A percentile compares a stretch with the other conserved stretches of the same genome.
These are phyloP conservation scores for Cymbopogon flexuosus DNA, from an alignment of 202 grass and related monocot genomes.

Conservation along the genomic window DNA sequence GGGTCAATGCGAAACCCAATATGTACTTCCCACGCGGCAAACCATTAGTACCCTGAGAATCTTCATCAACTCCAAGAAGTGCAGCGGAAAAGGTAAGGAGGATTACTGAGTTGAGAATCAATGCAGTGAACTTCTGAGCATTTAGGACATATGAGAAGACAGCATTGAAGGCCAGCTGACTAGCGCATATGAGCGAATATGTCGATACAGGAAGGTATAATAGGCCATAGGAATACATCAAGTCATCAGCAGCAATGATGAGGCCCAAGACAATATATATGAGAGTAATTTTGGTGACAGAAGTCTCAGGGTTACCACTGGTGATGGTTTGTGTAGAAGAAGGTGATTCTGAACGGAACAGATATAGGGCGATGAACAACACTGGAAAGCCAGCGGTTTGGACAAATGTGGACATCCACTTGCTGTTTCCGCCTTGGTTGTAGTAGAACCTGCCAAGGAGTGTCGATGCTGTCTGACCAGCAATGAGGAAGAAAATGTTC, in stretches of 20 bases:
- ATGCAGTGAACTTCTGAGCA: slow-evolving; percentile 64
- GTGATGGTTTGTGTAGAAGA: slow-evolving; percentile 16
- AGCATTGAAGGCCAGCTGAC: slow-evolving; percentile 94
- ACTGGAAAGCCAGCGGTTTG: slow-evolving; percentile 69
- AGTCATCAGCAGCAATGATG: slow-evolving; percentile 74
- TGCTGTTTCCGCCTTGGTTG: slow-evolving; percentile 87
- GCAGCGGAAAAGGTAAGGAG: slow-evolving; percentile 83
- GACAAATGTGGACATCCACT: slow-evolving; percentile 80
- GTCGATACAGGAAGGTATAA: slow-evolving; percentile 90
- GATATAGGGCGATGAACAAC: slow-evolving; percentile 47
- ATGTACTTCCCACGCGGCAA: slow-evolving; percentile 47
- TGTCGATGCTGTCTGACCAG: slow-evolving; percentile 54
- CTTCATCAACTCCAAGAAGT: slow-evolving; percentile 63
- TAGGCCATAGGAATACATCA: slow-evolving; percentile 95
- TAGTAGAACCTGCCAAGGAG: slow-evolving; percentile 90
- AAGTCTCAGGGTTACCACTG: slow-evolving; percentile 20
- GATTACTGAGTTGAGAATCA: slow-evolving; percentile 79
- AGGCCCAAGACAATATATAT: slow-evolving; percentile 75
- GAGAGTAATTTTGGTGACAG: slow-evolving; percentile 43
- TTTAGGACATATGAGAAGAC: slow-evolving; percentile 86
- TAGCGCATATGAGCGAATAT: slow-evolving; percentile 86
- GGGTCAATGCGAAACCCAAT: slow-evolving; percentile 66
- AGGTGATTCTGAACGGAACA: slow-evolving; percentile 41
- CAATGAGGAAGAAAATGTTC: slow-evolving; percentile 72
- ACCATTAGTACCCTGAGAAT: slow-evolving; percentile 42